phyloP scores from a whole-genome alignment of 129 eudicot genomes.

The Centaurea solstitialis region DNA sequence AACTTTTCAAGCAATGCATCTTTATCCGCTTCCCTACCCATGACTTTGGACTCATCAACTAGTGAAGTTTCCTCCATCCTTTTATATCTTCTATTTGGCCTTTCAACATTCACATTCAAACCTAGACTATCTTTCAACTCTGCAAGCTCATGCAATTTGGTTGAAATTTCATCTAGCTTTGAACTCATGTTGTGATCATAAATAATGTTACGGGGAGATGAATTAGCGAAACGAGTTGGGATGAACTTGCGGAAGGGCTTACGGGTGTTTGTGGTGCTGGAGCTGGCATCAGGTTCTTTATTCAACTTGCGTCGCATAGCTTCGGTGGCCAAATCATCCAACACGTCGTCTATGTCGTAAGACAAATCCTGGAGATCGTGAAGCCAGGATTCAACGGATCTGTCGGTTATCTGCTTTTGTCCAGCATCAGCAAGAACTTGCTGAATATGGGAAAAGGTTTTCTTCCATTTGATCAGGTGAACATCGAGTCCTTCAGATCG shows the following conservation, averaged over 20 bases:
- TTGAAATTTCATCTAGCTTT: not conserved
- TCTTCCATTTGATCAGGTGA: no score
- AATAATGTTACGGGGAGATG: not conserved
- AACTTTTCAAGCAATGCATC: not conserved
- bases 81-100: not conserved
- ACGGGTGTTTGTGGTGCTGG: no score
- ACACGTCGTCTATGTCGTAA: no score
- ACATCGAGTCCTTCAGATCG: no score
- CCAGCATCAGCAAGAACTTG: no score
- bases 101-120: not conserved
- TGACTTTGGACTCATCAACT: not conserved
- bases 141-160: not conserved
- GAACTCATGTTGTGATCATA: not conserved
- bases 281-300: no score
- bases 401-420: no score
- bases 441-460: no score
- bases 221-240: not conserved
- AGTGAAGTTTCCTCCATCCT: not conserved
- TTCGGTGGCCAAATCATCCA: no score
- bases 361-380: no score
- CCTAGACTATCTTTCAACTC: not conserved
- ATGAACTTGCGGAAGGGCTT: not conserved
- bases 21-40: not conserved
- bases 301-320: no score
- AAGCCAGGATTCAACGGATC: no score